A percentile compares a stretch with the other conserved stretches of the same genome.
Evolutionary conservation across 768 basidiomycete genomes (phyloP).

Genomic region (Leccinum disarticulatum): DNA sequence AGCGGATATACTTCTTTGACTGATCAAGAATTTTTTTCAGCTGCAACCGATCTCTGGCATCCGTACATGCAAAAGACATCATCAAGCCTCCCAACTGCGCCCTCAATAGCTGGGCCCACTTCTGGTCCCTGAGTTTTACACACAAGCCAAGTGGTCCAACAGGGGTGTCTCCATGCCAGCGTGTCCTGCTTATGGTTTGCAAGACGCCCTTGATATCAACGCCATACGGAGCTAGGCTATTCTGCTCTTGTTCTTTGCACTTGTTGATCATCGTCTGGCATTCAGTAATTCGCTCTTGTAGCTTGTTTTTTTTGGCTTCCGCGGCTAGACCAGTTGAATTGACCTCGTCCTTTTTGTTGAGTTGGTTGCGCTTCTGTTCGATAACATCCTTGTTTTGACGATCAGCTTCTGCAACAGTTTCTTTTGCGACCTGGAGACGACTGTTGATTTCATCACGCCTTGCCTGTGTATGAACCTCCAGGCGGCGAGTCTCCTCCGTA

Average conservation of each 20-base stretch:
- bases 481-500: slow-evolving; percentile 48
- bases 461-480: slow-evolving; percentile 56
- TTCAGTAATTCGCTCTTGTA: slow-evolving; percentile 44
- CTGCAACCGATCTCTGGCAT: slow-evolving; percentile 56
- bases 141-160: slow-evolving; percentile 79
- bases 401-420: slow-evolving; percentile 41
- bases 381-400: slow-evolving; percentile 29
- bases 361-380: slow-evolving; percentile 35
- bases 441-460: slow-evolving; percentile 59
- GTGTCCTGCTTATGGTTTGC: slow-evolving; percentile 45
- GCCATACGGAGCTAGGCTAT: slow-evolving; percentile 64
- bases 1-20: slow-evolving; percentile 59
- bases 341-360: slow-evolving; percentile 30
- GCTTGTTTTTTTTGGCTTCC: slow-evolving; percentile 32
- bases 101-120: slow-evolving; percentile 68
- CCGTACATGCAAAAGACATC: slow-evolving; percentile 72
- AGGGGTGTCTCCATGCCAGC: slow-evolving; percentile 66
- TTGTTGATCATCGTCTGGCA: slow-evolving; percentile 50
- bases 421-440: slow-evolving; percentile 49
- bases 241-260: slow-evolving; percentile 51
- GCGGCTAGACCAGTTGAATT: slow-evolving; percentile 38
- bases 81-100: slow-evolving; percentile 57
- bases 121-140: slow-evolving; percentile 69
- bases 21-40: slow-evolving; percentile 58
- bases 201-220: slow-evolving; percentile 57